Evolutionary conservation across 148 eudicot genomes (phyloP).

Genomic region (Vaccinium darrowii): DNA sequence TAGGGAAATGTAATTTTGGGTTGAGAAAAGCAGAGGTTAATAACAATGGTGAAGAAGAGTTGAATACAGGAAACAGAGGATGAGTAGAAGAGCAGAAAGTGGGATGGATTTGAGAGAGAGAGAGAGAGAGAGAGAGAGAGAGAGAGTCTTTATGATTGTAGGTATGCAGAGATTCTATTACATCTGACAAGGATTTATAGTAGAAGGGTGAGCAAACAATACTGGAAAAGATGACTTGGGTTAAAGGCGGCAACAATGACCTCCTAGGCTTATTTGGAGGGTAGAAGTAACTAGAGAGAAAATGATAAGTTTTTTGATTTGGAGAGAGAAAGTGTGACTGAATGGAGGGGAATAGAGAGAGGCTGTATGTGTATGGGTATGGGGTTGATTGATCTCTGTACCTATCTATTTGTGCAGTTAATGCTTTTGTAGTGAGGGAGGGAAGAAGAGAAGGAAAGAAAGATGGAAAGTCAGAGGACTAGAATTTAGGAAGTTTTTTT

Average conservation of each 20-base stretch:
- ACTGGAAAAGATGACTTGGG: background rate
- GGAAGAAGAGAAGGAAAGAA: no score
- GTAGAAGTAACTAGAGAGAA: background rate
- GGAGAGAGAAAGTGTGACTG: background rate
- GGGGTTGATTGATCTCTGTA: background rate
- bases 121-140: background rate
- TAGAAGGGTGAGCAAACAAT: background rate
- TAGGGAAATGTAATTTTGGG: background rate
- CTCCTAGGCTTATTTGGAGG: background rate
- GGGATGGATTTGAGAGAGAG: background rate
- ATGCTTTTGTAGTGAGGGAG: no score
- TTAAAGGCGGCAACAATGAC: background rate
- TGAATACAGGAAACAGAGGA: background rate
- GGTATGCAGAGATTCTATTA: background rate
- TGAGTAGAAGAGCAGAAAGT: background rate
- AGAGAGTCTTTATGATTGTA: background rate
- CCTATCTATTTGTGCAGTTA: no score
- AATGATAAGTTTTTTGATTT: background rate
- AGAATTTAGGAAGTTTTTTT: no score
- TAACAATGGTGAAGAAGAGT: slow-evolving; percentile 14
- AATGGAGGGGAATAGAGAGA: background rate
- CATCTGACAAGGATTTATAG: background rate
- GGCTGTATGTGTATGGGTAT: background rate
- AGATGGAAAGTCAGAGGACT: no score
- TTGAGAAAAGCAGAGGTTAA: background rate